Conservation (phyloP, 2,329 filamentous ascomycete genomes). For the Cyphellophora europaea region DNA sequence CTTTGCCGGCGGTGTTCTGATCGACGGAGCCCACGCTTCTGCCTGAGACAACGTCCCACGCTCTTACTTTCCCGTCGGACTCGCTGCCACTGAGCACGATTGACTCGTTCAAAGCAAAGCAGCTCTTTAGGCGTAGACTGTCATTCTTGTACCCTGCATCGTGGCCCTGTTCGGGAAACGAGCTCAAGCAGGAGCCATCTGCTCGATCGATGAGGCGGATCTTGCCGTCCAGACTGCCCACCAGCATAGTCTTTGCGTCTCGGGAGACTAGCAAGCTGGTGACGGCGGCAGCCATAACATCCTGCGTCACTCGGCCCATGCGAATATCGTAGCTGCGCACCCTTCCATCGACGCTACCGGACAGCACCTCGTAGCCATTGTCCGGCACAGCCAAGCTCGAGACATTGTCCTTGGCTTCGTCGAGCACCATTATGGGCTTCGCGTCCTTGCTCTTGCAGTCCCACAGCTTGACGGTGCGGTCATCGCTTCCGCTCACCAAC, state of each 20-base stretch:
- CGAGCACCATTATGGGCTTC: constrained; percentile 63
- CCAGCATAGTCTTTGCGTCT: constrained; percentile 66
- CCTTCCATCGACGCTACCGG: constrained; percentile 75
- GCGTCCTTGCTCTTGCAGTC: constrained; percentile 47
- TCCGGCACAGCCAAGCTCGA: constrained; percentile 8
- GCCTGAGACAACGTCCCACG: constrained; percentile 77
- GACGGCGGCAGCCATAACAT: constrained; percentile 60
- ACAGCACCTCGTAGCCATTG: constrained; percentile 42
- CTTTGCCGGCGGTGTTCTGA: constrained; percentile 12
- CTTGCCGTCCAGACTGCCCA: constrained; percentile 65
- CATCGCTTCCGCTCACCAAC: constrained; percentile 63
- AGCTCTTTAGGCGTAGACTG: constrained; percentile 63
- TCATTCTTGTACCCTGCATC: constrained; percentile 46
- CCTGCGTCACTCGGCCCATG: constrained; percentile 60
- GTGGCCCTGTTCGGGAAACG: constrained; percentile 46
- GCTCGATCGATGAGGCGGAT: constrained; percentile 73
- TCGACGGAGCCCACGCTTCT: constrained; percentile 26
- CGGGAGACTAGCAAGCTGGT: constrained; percentile 64
- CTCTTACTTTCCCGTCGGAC: constrained; percentile 58
- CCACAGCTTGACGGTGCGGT: constrained; percentile 69
- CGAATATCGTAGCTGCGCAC: constrained; percentile 75
- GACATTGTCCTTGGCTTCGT: constrained; percentile 61
- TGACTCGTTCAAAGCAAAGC: constrained; percentile 66
- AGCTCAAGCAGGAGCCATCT: constrained; percentile 63
- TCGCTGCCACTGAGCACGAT: constrained; percentile 78